Evolutionary conservation across 78 protist species (phyloP).

Genomic region (Creolimax fragrantissima): DNA sequence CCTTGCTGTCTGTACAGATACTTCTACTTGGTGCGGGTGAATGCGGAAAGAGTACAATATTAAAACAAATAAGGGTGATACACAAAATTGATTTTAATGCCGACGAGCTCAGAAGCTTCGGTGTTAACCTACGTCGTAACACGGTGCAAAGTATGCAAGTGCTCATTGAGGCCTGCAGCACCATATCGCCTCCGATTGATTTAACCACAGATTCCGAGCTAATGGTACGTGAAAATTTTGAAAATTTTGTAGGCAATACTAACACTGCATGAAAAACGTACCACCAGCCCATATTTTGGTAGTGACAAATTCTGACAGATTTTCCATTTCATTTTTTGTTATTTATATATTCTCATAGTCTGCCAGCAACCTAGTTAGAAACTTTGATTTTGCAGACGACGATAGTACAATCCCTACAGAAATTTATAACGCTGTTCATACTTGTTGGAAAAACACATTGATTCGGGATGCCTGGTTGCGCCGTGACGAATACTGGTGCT

Average conservation of each 20-base stretch:
- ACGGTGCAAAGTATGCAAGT: slow-evolving; percentile 28
- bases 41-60: slow-evolving; percentile 85
- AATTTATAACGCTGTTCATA: not conserved
- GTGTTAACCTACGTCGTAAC: not conserved
- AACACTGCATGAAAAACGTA: not conserved
- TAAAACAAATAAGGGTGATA: slow-evolving; percentile 78
- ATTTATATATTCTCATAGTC: not conserved
- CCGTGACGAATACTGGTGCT: slow-evolving; percentile 41
- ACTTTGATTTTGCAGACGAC: not conserved
- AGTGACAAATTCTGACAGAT: not conserved
- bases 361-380: not conserved
- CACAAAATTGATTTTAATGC: slow-evolving; percentile 60
- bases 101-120: slow-evolving; percentile 30
- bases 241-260: not conserved
- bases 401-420: not conserved
- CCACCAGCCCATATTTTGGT: not conserved
- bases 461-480: slow-evolving; percentile 20
- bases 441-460: slow-evolving; percentile 30
- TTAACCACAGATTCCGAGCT: not conserved
- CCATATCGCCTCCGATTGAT: not conserved
- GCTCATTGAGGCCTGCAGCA: not conserved
- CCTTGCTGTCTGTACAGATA: not conserved
- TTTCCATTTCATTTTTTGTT: not conserved
- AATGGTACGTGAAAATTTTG: not conserved
- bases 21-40: slow-evolving; percentile 79